Percentiles rank a stretch among this genome's conserved stretches.
These are phyloP conservation scores for Flaveria robusta DNA, from an alignment of 129 eudicot species.

Conservation along the genomic window DNA sequence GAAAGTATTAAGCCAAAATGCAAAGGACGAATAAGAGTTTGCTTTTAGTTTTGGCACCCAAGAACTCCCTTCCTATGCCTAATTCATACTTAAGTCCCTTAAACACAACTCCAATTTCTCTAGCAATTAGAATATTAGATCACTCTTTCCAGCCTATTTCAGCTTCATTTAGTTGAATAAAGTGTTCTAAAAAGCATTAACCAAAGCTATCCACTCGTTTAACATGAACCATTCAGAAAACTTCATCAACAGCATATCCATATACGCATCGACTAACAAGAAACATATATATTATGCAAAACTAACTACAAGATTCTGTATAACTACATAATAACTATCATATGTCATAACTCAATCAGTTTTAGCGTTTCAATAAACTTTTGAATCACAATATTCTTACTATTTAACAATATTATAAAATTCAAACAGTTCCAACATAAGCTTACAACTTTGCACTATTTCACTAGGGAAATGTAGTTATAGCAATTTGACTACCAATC, in stretches of 20 bases:
- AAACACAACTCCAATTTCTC: constrained; percentile 13
- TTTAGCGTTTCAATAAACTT: neutral
- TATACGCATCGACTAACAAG: neutral
- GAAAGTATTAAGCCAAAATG: neutral
- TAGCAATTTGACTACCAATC: neutral
- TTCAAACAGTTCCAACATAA: neutral
- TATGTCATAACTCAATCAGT: neutral
- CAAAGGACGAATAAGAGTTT: neutral
- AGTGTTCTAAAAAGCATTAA: neutral
- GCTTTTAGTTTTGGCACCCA: constrained; percentile 4
- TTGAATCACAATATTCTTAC: neutral
- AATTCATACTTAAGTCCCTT: neutral
- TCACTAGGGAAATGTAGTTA: neutral
- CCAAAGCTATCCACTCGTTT: no score
- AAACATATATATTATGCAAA: no score
- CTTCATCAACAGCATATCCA: neutral
- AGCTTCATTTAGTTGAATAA: neutral
- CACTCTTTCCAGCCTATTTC: constrained; percentile 2
- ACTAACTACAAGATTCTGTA: neutral
- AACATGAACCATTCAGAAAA: no score
- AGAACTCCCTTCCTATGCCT: neutral
- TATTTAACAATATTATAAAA: neutral
- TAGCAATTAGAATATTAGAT: neutral
- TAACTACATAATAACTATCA: neutral
- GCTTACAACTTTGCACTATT: neutral